Evolutionary conservation across 2,329 filamentous ascomycete genomes (phyloP), one percentile per base, ranked within the genome.

Genomic region (Pseudocercospora ulei): DNA sequence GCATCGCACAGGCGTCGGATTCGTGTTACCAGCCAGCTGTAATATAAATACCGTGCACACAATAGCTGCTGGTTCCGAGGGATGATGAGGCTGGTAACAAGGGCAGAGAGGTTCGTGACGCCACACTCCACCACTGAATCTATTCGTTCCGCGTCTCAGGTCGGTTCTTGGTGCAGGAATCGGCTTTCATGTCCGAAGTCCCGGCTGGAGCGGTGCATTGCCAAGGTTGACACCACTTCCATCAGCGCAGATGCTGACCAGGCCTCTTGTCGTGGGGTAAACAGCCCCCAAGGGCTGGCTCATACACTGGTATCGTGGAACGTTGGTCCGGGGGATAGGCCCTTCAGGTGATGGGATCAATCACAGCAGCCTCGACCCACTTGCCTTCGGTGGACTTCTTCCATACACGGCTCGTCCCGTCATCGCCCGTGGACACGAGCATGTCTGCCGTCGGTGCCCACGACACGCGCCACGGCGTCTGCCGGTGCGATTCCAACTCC

Each of bases 401-500:
- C 67, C 67, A 71, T 9, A 67, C 62, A 27, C 65, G 60, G 17
- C 68, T 62, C 4, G 61, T 73, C 7, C 80, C 82, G 57, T 87
- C 81, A 48, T 88, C 82, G 2, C 82, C 82, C 1, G 81, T 82
- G 25, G 78, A 81, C 1, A 82, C 76, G 5, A 88, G 65, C 7
- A 87, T 71, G 58, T 84, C 80, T 3, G 80, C 66, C 57, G 64
- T 63, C 17, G 64, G 63, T 7, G 66, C 68, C 51, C 86, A 88
- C 1, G 73, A 73, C 2, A 87, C 76, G 13, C 80, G 68, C 82
- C 82, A 88, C 1, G 85, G 79, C 1, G 80, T 80, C 11, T 75
- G 78, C 34, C 75, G 72, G 55, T 82, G 76, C 36, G 71, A 73
- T 34, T 78, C 75, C 5, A 87, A 69, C 53, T 72, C 74, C 5